Evolutionary conservation across 176 grass and related monocot species (phyloP), one percentile per base, ranked within the genome.

Genomic region (Phyllostachys edulis): DNA sequence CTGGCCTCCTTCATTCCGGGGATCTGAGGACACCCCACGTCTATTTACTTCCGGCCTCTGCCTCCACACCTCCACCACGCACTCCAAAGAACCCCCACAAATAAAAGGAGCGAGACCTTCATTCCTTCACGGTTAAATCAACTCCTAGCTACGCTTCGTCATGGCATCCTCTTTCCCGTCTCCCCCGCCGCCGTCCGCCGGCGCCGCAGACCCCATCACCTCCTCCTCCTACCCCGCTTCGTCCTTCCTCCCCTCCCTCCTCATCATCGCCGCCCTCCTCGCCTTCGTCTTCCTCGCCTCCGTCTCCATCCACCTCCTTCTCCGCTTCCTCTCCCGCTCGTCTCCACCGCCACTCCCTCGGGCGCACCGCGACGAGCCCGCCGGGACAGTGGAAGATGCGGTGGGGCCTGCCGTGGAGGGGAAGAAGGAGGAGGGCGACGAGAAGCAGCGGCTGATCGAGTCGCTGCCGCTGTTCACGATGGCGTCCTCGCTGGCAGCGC

Each of bases 391-490:
- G 16, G 60, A 23, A 0, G 10, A 17, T 20, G 26, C 26, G 38
- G 63, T 9, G 38, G 9, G 10, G 18, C 51, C 13, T 2, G 24
- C 32, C 0, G 13, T 6, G 9, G 78, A 52, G 23, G 77, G 49
- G 2, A 49, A 40, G 59, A 29, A 27, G 78, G 24, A 32, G 61
- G 78, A 2, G 38, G 74, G 51, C 10, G 57, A 75, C 18, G 92
- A 87, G 72, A 89, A 88, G 50, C 82, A 74, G 54, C 69, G 66
- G n/a, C 75, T 98, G 82, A 93, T 98, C 70, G 93, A 95, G 12
- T 91, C 93, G 20, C 91, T 98, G 64, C 96, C 96, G 8, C 75
- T 95, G 71, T 98, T 95, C 87, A 91, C 91, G 44, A 92, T 98
- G 79, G 94, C 87, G 4, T 97, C 91, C 1, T 68, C 94, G 17